phyloP scores from a whole-genome alignment of 495 filamentous ascomycete genomes.

The Friedmanniomyces endolithicus region DNA sequence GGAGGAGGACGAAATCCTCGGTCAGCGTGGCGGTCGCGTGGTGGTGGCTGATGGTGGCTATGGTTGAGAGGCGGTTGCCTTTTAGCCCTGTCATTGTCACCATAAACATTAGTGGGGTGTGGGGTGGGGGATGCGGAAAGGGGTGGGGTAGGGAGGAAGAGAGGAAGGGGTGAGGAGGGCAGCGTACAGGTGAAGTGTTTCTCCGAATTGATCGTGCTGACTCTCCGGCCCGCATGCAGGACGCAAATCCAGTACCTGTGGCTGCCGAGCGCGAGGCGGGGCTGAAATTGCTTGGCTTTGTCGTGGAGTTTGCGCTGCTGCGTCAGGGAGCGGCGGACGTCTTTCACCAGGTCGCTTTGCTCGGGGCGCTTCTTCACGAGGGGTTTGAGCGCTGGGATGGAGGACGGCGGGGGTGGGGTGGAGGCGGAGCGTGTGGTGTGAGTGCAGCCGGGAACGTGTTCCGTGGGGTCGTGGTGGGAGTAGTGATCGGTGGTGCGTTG shows the following conservation, averaged over 20 bases:
- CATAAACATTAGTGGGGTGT: no score
- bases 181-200: conserved; percentile 11
- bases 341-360: not conserved
- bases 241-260: conserved; percentile 20
- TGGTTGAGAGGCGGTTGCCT: conserved; percentile 14
- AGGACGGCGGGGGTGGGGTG: conserved; percentile 1
- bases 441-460: not conserved
- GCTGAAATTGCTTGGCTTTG: not conserved
- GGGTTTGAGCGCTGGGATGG: not conserved
- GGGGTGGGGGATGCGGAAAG: not conserved
- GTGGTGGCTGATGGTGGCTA: conserved; percentile 7
- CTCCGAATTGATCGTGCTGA: not conserved
- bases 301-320: conserved; percentile 5
- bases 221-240: conserved; percentile 4
- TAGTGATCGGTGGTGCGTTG: not conserved
- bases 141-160: not conserved
- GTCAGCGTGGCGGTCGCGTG: not conserved
- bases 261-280: conserved; percentile 4
- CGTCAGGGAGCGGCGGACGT: conserved; percentile 3
- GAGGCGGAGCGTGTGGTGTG: not conserved
- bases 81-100: conserved; percentile 6
- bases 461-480: not conserved
- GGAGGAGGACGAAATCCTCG: conserved; percentile 12
- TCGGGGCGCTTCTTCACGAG: not conserved
- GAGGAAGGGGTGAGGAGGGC: not conserved